Evolutionary conservation across 1,284 basidiomycete species (phyloP).

Genomic region (Porogramme epimiltina): DNA sequence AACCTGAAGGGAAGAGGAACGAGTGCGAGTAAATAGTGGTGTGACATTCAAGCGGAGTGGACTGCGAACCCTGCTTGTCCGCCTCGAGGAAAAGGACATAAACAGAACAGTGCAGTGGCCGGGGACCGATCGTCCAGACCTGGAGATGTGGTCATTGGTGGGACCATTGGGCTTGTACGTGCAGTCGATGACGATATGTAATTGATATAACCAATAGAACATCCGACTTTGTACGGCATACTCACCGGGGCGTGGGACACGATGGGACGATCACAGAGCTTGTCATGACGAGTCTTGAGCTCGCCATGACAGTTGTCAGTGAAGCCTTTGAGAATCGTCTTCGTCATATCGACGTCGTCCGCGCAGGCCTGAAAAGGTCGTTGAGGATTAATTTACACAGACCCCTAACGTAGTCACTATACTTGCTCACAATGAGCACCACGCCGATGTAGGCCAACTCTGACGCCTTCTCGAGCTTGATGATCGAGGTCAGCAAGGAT

Average conservation of each 20-base stretch:
- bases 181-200: conserved; percentile 27
- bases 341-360: conserved; percentile 40
- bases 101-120: conserved; percentile 34
- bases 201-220: not conserved
- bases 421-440: conserved; percentile 16
- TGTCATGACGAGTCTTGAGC: conserved; percentile 42
- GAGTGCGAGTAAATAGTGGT: not conserved
- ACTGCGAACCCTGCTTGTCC: conserved; percentile 37
- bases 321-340: conserved; percentile 45
- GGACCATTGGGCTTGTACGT: conserved; percentile 35
- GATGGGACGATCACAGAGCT: conserved; percentile 40
- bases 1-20: conserved; percentile 30
- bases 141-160: conserved; percentile 30
- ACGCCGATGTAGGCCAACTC: conserved; percentile 22
- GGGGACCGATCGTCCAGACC: conserved; percentile 35
- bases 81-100: conserved; percentile 36
- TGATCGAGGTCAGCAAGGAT: conserved; percentile 19
- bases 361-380: conserved; percentile 37
- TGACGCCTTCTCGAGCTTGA: conserved; percentile 15
- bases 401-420: conserved; percentile 33
- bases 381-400: conserved; percentile 27
- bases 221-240: not conserved
- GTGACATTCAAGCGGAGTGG: not conserved
- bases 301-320: too few species aligned
- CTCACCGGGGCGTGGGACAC: conserved; percentile 55